phyloP scores from a whole-genome alignment of 345 rosid species.

The Euphorbia peplus region DNA sequence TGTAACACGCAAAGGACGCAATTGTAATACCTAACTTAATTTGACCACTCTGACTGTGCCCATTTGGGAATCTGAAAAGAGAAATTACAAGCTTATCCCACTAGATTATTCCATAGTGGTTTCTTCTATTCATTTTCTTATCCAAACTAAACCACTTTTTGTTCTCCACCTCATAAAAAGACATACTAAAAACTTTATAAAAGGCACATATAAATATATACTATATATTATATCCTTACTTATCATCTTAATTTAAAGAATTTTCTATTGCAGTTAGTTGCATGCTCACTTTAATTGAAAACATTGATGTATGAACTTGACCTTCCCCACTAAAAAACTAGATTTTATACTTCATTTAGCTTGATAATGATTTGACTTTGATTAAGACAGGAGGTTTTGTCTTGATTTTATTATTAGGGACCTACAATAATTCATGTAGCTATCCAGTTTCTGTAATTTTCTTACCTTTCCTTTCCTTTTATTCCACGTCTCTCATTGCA shows the following conservation, averaged over 20 bases:
- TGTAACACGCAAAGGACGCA: too few species aligned
- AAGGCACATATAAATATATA: constrained; percentile 16
- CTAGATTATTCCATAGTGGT: constrained; percentile 12
- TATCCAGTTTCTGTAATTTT: constrained; percentile 24
- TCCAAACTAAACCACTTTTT: constrained; percentile 23
- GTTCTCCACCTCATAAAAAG: constrained; percentile 21
- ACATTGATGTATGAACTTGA: constrained; percentile 25
- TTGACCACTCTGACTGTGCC: constrained; percentile 13
- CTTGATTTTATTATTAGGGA: constrained; percentile 24
- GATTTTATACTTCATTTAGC: constrained; percentile 23
- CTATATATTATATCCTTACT: constrained; percentile 14
- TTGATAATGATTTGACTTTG: constrained; percentile 39
- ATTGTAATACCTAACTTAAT: constrained; percentile 12
- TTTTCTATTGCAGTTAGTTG: constrained; percentile 15
- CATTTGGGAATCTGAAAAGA: constrained; percentile 8
- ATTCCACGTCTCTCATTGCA: constrained; percentile 17
- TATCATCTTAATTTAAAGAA: constrained; percentile 16
- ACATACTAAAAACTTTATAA: constrained; percentile 20
- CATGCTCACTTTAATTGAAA: constrained; percentile 24
- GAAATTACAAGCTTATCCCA: constrained; percentile 6
- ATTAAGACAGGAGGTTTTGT: constrained; percentile 27
- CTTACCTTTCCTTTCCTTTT: constrained; percentile 19
- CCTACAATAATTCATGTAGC: constrained; percentile 22
- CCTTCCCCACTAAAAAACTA: constrained; percentile 23
- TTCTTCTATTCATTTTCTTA: constrained; percentile 20